Conservation (phyloP, 371 early-diverging fungal species). For the Actinomortierella wolfii region DNA sequence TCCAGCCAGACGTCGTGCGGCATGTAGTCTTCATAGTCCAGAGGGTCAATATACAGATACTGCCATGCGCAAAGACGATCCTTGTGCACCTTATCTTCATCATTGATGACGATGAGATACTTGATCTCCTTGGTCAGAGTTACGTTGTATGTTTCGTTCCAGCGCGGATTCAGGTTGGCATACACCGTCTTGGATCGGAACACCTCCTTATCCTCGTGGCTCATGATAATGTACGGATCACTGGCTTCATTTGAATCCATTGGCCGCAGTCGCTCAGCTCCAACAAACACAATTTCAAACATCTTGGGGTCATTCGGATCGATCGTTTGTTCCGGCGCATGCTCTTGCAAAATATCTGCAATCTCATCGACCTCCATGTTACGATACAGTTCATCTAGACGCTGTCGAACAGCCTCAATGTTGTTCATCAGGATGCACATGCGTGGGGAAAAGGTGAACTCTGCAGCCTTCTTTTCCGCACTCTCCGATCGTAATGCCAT, state of each 20-base stretch:
- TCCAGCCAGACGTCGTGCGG: conserved; percentile 86
- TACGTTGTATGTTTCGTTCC: conserved; percentile 91
- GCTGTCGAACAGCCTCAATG: conserved; percentile 66
- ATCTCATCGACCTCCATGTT: conserved; percentile 71
- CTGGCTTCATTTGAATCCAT: conserved; percentile 65
- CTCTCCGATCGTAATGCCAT: conserved; percentile 47
- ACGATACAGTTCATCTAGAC: conserved; percentile 65
- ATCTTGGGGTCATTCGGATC: conserved; percentile 30
- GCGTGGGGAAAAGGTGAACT: conserved; percentile 61
- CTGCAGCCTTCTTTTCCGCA: conserved; percentile 50
- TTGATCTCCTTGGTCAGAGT: conserved; percentile 62
- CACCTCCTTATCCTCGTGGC: conserved; percentile 58
- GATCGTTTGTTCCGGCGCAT: conserved; percentile 30
- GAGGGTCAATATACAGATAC: conserved; percentile 66
- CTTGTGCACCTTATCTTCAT: conserved; percentile 78
- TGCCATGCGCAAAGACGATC: conserved; percentile 82
- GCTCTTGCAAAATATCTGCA: conserved; percentile 54
- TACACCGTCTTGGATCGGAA: conserved; percentile 68
- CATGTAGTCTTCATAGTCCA: conserved; percentile 67
- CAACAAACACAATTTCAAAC: conserved; percentile 40
- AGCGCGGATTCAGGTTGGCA: conserved; percentile 83
- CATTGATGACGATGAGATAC: conserved; percentile 73
- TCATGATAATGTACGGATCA: conserved; percentile 78
- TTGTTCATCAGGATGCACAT: conserved; percentile 71
- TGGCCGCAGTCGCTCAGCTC: conserved; percentile 57